Conservation (phyloP, 2,329 filamentous ascomycete genomes). For the Aspergillus persii region DNA sequence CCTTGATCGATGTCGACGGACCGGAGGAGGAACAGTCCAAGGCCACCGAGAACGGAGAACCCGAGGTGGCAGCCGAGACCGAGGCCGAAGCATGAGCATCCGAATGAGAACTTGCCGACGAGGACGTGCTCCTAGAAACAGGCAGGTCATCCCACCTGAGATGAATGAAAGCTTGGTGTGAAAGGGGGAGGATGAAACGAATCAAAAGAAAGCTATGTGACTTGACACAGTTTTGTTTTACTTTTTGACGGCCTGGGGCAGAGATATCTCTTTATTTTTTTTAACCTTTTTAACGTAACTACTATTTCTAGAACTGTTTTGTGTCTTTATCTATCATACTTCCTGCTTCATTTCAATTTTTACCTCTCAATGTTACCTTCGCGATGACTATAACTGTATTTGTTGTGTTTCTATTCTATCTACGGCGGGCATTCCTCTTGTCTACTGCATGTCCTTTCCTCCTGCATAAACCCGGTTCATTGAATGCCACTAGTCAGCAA, state of each 20-base stretch:
- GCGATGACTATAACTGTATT: background rate
- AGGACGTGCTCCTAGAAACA: too few species aligned
- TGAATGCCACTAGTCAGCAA: too few species aligned
- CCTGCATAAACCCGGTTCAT: too few species aligned
- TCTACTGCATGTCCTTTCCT: background rate
- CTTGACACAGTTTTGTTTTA: background rate
- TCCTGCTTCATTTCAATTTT: conserved; percentile 19
- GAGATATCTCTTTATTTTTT: conserved; percentile 13
- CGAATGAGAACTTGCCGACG: background rate
- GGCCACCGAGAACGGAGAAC: conserved; percentile 32
- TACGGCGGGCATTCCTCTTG: background rate
- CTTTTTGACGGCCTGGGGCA: conserved; percentile 12
- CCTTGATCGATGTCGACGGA: conserved; percentile 43
- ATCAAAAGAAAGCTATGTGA: conserved; percentile 6
- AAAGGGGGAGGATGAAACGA: conserved; percentile 12
- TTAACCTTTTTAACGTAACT: conserved; percentile 3
- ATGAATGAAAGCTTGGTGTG: background rate
- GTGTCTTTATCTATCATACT: conserved; percentile 1
- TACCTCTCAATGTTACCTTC: conserved; percentile 8
- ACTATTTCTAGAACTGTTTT: conserved; percentile 12
- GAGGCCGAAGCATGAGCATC: background rate
- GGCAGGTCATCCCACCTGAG: background rate
- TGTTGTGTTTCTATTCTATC: background rate
- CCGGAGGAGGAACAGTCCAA: conserved; percentile 30
- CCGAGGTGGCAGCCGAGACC: conserved; percentile 29